Conservation (phyloP, 106 monocot species). For the Agapanthus africanus region DNA sequence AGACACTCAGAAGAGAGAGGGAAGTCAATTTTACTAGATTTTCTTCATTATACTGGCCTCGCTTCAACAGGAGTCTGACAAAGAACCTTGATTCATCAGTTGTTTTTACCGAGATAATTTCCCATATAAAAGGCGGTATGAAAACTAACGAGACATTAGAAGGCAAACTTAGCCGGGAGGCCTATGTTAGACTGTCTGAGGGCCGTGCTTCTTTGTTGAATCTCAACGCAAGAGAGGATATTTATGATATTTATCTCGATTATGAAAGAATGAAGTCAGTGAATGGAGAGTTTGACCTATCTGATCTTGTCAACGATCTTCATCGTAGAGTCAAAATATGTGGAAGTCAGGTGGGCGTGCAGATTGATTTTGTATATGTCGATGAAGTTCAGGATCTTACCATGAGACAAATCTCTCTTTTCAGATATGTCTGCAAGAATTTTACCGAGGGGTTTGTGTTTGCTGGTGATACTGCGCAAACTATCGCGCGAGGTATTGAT, state of each 20-base stretch:
- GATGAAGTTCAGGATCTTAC: conserved; percentile 85
- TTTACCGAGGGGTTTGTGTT: conserved; percentile 52
- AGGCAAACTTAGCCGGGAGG: conserved; percentile 19
- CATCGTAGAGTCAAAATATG: conserved; percentile 19
- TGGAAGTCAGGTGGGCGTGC: conserved; percentile 16
- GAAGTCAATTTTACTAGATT: conserved; percentile 58
- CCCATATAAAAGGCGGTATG: conserved; percentile 56
- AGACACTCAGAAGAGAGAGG: conserved; percentile 25
- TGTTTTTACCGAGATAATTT: conserved; percentile 65
- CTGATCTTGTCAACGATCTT: conserved; percentile 59
- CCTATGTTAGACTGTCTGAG: conserved; percentile 42
- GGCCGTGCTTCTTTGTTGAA: conserved; percentile 30
- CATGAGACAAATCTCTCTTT: conserved; percentile 48
- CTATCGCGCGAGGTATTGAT: conserved; percentile 59
- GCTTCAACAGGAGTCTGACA: conserved; percentile 40
- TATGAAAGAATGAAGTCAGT: conserved; percentile 43
- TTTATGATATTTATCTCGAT: conserved; percentile 60
- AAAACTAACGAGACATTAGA: background rate
- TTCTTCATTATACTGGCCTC: conserved; percentile 50
- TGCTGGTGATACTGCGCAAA: conserved; percentile 82
- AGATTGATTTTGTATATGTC: conserved; percentile 60
- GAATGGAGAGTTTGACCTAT: conserved; percentile 54
- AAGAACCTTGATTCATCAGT: conserved; percentile 46
- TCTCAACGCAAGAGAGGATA: conserved; percentile 16
- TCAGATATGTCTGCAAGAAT: conserved; percentile 52